Conservation (phyloP, 2,329 filamentous ascomycete species). For the Periconia sp. region DNA sequence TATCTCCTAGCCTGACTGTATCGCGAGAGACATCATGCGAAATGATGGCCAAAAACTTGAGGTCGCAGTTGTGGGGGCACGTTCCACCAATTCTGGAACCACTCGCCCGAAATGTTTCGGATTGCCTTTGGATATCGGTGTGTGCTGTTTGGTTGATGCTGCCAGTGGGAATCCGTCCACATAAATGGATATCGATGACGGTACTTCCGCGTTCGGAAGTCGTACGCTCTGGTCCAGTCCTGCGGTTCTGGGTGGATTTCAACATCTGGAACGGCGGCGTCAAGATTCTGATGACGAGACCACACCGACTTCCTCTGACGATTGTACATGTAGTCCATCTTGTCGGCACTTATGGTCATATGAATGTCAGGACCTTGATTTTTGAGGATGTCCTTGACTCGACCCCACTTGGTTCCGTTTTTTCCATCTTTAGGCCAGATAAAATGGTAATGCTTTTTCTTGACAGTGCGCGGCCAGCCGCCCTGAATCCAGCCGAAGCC, state of each 20-base stretch:
- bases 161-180: conserved; percentile 44
- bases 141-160: conserved; percentile 24
- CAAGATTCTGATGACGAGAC: conserved; percentile 41
- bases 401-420: conserved; percentile 41
- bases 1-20: background rate
- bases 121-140: conserved; percentile 31
- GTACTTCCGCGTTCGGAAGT: conserved; percentile 45
- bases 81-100: conserved; percentile 26
- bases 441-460: conserved; percentile 47
- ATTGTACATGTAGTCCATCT: conserved; percentile 45
- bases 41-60: conserved; percentile 2
- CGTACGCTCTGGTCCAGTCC: conserved; percentile 36
- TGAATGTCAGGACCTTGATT: conserved; percentile 55
- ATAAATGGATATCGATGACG: conserved; percentile 23
- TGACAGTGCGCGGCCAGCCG: conserved; percentile 25
- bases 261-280: conserved; percentile 21
- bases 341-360: conserved; percentile 47
- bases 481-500: conserved; percentile 40
- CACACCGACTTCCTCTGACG: conserved; percentile 46
- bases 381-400: conserved; percentile 51
- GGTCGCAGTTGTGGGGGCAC: conserved; percentile 16
- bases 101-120: conserved; percentile 31
- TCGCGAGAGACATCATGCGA: conserved; percentile 8
- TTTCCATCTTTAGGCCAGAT: conserved; percentile 54
- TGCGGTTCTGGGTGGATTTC: too few relatives aligned